Evolutionary conservation across 441 rosid genomes (phyloP).

Genomic region (Aleurites moluccanus): DNA sequence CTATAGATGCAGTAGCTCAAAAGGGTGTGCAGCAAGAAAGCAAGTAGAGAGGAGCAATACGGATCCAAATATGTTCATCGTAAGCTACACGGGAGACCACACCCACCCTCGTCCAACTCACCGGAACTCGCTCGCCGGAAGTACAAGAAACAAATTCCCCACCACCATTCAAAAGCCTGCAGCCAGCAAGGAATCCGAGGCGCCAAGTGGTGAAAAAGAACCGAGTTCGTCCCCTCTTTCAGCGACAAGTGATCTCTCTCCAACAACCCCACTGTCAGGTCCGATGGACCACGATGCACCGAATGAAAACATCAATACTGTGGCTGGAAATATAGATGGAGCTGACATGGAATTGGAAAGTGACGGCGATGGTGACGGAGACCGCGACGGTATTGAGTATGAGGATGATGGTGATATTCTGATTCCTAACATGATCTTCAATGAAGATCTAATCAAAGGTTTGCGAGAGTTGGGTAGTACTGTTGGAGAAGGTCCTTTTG

Average conservation of each 20-base stretch:
- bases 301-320: constrained; percentile 21
- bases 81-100: constrained; percentile 82
- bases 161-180: constrained; percentile 18
- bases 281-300: constrained; percentile 22
- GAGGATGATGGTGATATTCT: constrained; percentile 44
- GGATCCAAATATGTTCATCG: constrained; percentile 58
- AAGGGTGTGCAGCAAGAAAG: constrained; percentile 79
- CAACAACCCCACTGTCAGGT: constrained; percentile 45
- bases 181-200: constrained; percentile 24
- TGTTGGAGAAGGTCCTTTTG: constrained; percentile 17
- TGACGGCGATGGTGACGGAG: constrained; percentile 5
- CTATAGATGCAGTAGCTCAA: constrained; percentile 84
- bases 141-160: constrained; percentile 58
- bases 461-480: constrained; percentile 32
- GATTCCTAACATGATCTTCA: constrained; percentile 52
- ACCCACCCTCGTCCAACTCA: constrained; percentile 79
- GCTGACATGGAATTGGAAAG: constrained; percentile 21
- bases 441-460: constrained; percentile 53
- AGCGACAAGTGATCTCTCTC: constrained; percentile 48
- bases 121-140: constrained; percentile 89
- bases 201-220: constrained; percentile 20
- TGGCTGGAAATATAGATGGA: constrained; percentile 24
- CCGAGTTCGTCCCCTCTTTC: constrained; percentile 28
- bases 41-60: constrained; percentile 76
- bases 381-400: constrained; percentile 12